Evolutionary conservation across 441 rosid genomes (phyloP).

Genomic region (Kokia cookei): DNA sequence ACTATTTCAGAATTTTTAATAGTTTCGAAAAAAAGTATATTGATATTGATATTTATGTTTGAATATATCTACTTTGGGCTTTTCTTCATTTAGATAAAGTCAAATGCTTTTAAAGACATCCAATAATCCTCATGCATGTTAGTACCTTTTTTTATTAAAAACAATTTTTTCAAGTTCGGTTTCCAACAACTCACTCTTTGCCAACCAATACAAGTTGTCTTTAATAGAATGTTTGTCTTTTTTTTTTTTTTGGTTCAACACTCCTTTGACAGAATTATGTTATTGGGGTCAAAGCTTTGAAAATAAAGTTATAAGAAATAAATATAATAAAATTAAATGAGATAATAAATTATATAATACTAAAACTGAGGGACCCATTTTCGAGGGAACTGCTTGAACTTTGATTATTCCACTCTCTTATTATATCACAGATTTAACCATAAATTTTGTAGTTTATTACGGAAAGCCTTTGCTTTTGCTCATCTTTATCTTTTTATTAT

Average conservation of each 20-base stretch:
- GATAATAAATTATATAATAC: not conserved
- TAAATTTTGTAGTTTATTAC: not conserved
- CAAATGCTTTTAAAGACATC: not conserved
- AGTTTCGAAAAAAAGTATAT: too few species aligned
- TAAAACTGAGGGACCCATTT: not conserved
- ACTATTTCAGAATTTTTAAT: not conserved
- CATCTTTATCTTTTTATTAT: not conserved
- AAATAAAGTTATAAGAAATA: not conserved
- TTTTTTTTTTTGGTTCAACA: not conserved
- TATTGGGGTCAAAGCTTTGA: not conserved
- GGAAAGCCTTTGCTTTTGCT: not conserved
- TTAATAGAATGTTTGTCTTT: not conserved
- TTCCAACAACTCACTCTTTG: not conserved
- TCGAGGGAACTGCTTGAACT: not conserved
- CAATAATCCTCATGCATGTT: not conserved
- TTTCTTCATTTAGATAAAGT: not conserved
- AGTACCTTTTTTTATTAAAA: not conserved
- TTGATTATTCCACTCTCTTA: not conserved
- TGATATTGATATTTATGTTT: too few species aligned
- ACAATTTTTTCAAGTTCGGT: not conserved
- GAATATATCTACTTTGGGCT: too few species aligned
- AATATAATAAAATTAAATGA: not conserved
- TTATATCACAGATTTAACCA: not conserved
- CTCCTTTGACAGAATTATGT: not conserved
- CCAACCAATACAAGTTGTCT: not conserved